A percentile compares a stretch with the other conserved stretches of the same genome.
phyloP scores from a whole-genome alignment of 73 alveolate genomes.

The Loxodes magnus region DNA sequence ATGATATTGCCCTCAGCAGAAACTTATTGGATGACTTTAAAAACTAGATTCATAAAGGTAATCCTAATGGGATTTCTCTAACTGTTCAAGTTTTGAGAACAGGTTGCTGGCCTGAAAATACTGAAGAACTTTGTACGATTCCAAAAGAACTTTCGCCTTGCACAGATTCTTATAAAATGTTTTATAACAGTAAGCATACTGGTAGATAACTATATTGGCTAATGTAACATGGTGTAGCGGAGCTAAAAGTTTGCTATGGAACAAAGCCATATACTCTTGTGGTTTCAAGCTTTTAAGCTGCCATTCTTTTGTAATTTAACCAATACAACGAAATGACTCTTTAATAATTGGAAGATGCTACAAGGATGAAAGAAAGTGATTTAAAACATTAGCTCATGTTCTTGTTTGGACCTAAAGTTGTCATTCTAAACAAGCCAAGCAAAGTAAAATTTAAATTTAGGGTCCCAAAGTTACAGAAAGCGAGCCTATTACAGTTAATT shows the following conservation, averaged over 20 bases:
- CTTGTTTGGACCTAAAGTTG: slow-evolving; percentile 46
- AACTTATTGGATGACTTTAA: slow-evolving; percentile 47
- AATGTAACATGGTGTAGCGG: slow-evolving; percentile 21
- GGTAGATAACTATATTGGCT: slow-evolving; percentile 47
- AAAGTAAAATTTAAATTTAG: slow-evolving; percentile 25
- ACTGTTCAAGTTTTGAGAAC: slow-evolving; percentile 40
- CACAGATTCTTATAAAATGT: slow-evolving; percentile 24
- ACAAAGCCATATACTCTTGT: slow-evolving; percentile 30
- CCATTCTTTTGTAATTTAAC: slow-evolving; percentile 36
- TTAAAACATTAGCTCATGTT: slow-evolving; percentile 20
- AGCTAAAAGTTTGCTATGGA: slow-evolving; percentile 19
- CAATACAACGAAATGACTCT: slow-evolving; percentile 16
- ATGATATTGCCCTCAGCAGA: slow-evolving; percentile 57
- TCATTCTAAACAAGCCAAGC: slow-evolving; percentile 34
- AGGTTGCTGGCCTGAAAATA: slow-evolving; percentile 65
- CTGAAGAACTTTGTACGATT: slow-evolving; percentile 45
- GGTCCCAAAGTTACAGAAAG: too few species aligned
- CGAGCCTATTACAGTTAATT: too few species aligned
- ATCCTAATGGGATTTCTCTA: slow-evolving; percentile 22
- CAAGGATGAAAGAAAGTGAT: slow-evolving; percentile 36
- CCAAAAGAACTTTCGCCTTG: slow-evolving; percentile 35
- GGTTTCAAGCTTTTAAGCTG: slow-evolving; percentile 41
- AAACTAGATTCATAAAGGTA: slow-evolving; percentile 16
- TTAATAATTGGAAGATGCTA: slow-evolving; percentile 26
- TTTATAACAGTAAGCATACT: slow-evolving; percentile 40